Percentiles rank a stretch among this genome's conserved stretches.
These are phyloP conservation scores for Yarrowia phangngaensis DNA, from an alignment of 805 yeast species.

Conservation along the genomic window DNA sequence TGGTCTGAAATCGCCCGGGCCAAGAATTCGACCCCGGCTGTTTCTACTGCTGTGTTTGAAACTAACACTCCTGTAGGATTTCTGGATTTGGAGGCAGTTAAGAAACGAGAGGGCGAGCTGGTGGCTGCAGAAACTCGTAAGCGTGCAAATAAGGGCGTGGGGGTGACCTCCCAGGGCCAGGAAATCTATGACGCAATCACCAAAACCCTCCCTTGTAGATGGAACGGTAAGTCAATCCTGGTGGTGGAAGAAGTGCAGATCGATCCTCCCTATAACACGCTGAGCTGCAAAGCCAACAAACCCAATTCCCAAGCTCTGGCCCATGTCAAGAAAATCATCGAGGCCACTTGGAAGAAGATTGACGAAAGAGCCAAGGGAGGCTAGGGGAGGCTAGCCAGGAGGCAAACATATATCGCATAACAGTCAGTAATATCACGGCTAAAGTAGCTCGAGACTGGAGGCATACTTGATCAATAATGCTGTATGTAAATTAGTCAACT, in stretches of 20 bases:
- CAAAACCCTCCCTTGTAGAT: slow-evolving; percentile 47
- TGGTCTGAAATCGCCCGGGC: slow-evolving; percentile 27
- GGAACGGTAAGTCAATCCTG: slow-evolving; percentile 46
- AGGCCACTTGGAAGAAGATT: slow-evolving; percentile 48
- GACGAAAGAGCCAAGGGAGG: slow-evolving; percentile 53
- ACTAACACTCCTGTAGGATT: slow-evolving; percentile 4
- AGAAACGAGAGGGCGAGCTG: slow-evolving; percentile 3
- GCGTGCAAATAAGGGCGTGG: slow-evolving; percentile 34
- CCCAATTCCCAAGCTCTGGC: slow-evolving; percentile 40
- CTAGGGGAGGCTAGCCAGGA: slow-evolving; percentile 29
- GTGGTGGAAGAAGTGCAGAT: slow-evolving; percentile 48
- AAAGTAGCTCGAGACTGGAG: neutral
- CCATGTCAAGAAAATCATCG: slow-evolving; percentile 49
- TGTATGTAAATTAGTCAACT: neutral
- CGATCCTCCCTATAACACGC: slow-evolving; percentile 45
- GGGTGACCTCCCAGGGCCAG: slow-evolving; percentile 46
- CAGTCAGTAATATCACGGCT: slow-evolving; percentile 5
- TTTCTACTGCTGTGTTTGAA: slow-evolving; percentile 4
- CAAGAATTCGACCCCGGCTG: slow-evolving; percentile 16
- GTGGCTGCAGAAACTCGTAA: slow-evolving; percentile 1
- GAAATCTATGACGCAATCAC: slow-evolving; percentile 44
- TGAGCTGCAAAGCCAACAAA: slow-evolving; percentile 36
- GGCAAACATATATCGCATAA: neutral
- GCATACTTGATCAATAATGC: neutral
- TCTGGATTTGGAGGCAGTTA: slow-evolving; percentile 12